Base-by-base conservation (phyloP, 345 rosid genomes). In the Odontarrhena argentea region DNA sequence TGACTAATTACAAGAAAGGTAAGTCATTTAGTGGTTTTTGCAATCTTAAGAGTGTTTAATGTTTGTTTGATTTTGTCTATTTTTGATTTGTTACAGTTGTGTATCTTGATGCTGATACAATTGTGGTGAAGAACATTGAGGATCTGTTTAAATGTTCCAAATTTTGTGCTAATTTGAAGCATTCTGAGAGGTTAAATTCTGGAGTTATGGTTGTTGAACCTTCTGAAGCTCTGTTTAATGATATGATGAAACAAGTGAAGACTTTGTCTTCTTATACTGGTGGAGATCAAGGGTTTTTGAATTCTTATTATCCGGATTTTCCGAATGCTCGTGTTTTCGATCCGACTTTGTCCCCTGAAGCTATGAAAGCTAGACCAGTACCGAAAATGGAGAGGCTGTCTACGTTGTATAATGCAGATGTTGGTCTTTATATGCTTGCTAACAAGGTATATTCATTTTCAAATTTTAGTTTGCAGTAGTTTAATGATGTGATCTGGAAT, bases 191-290 rank as follows among this genome's bases (percentile, higher is more conserved):
- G 83, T 73, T 93, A 41, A 93, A 93, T 78, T 88, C 98, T 43
- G 98, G 97, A 69, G 98, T 93, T 48, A 81, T 93, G 98, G 98
- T 90, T 13, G 95, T 90, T 74, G 98, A 90, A 69, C 98, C 98
- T n/a, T 90, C 95, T 14, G 82, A 73, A 70, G 68, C 79, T 7
- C 30, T 93, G 65, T 93, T 93, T 47, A 78, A 78, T 34, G 92
- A 93, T 74, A 93, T 93, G 96, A 81, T 90, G 89, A 71, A 81
- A 67, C 86, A 90, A 88, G 97, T 93, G 54, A 88, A 63, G 63
- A 85, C 88, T 30, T 79, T 90, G 85, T 75, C 73, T 0, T 93
- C 96, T 43, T 90, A 93, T 67, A 93, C 98, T 2, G 97, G 98
- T 66, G 98, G 97, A 49, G 98, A 88, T 68, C 97, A 93, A 71